phyloP scores from a whole-genome alignment of 75 land plant genomes.

The Adiantum capillusveneris region DNA sequence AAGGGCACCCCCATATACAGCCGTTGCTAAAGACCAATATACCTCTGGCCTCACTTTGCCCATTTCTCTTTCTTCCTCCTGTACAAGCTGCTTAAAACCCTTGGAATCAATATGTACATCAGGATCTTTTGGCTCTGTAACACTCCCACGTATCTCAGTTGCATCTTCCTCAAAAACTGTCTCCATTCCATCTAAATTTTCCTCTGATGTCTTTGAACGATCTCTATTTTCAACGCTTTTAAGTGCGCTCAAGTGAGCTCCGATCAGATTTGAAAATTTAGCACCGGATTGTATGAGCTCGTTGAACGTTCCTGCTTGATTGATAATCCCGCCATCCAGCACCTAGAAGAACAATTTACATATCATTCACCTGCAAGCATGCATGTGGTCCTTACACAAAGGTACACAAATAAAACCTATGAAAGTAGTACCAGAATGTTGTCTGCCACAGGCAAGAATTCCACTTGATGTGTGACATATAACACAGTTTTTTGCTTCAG shows the following conservation, averaged over 20 bases:
- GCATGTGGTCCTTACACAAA: no score
- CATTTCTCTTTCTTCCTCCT: constrained; percentile 55
- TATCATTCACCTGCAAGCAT: neutral
- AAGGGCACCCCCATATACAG: constrained; percentile 64
- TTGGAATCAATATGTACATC: neutral
- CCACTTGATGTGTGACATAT: constrained; percentile 83
- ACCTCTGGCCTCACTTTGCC: constrained; percentile 54
- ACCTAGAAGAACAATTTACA: constrained; percentile 31
- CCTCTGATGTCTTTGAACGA: neutral
- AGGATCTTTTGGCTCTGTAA: constrained; percentile 11
- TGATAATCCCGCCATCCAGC: constrained; percentile 51
- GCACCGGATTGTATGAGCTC: constrained; percentile 33
- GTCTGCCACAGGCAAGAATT: constrained; percentile 65
- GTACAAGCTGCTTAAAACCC: constrained; percentile 14
- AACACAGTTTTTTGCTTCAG: constrained; percentile 62
- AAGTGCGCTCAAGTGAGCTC: constrained; percentile 44
- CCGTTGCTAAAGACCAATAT: constrained; percentile 54
- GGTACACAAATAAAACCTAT: neutral
- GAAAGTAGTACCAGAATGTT: constrained; percentile 47
- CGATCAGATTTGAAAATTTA: constrained; percentile 41
- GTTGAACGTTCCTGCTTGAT: constrained; percentile 45
- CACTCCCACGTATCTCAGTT: constrained; percentile 6
- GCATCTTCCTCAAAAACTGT: neutral
- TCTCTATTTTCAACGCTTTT: constrained; percentile 20
- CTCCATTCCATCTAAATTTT: constrained; percentile 3